Percentiles rank a stretch among this genome's conserved stretches.
Conservation (phyloP, 768 basidiomycete genomes). For the Rubroboletus satanas region DNA sequence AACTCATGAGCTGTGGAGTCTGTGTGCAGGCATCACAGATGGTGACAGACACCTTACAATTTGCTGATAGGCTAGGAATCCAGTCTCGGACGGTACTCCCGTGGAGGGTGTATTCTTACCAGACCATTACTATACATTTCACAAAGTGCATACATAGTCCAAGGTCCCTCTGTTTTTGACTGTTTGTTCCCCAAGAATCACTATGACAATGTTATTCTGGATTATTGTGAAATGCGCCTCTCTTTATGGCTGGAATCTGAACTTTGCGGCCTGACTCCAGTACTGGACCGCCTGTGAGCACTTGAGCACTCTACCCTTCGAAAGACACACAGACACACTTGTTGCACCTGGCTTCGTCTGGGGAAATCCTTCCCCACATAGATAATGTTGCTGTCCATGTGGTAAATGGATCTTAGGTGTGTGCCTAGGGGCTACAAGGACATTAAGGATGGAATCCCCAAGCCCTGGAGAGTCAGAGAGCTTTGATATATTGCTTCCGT, state of each 20-base stretch:
- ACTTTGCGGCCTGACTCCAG: constrained; percentile 37
- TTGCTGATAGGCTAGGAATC: constrained; percentile 15
- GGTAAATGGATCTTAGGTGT: constrained; percentile 81
- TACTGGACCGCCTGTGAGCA: constrained; percentile 59
- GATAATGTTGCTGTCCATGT: constrained; percentile 76
- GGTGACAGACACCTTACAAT: too few species aligned
- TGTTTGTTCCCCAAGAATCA: constrained; percentile 57
- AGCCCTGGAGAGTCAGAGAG: constrained; percentile 32
- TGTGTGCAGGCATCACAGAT: too few species aligned
- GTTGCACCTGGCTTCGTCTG: constrained; percentile 76
- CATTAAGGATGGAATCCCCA: constrained; percentile 53
- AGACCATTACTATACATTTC: constrained; percentile 65
- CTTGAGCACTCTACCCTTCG: constrained; percentile 53
- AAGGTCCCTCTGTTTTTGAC: not conserved
- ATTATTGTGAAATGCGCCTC: constrained; percentile 78
- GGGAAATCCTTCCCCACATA: constrained; percentile 79
- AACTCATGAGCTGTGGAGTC: too few species aligned
- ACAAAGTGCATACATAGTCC: constrained; percentile 44
- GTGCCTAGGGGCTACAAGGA: constrained; percentile 68
- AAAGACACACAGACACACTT: constrained; percentile 66
- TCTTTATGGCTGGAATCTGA: constrained; percentile 59
- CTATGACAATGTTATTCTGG: constrained; percentile 83
- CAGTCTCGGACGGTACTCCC: constrained; percentile 1
- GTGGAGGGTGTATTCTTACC: constrained; percentile 52
- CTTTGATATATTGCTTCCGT: constrained; percentile 65